Evolutionary conservation across 805 yeast genomes (phyloP), one percentile per base, ranked within the genome.

Genomic region (Wilhelminamyces savonicus): DNA sequence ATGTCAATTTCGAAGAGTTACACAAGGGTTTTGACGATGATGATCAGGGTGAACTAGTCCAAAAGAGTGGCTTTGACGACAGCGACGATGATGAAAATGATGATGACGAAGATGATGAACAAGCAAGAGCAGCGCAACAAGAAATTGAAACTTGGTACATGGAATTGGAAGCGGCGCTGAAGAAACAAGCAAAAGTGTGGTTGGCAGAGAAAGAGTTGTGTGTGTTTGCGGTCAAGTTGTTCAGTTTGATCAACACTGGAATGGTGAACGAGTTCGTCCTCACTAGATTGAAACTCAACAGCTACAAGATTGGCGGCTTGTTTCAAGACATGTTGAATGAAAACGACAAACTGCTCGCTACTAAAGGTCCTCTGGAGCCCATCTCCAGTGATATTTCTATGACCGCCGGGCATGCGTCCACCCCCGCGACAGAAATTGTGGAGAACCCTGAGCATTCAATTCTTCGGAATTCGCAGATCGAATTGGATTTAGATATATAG

Each of bases 201-300:
- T 43, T 35, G 8, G 43, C 50, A 7, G 75, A 69, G 34, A 57
- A 54, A 30, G 60, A 52, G 7, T 43, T 72, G 13, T 62, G 71
- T 36, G 59, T 66, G 12, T 62, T 44, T 30, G 49, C 66, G 0
- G 48, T 65, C 16, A 69, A 69, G 36, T 31, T 72, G 23, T 40
- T 57, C 12, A 47, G 54, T 5, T 49, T 73, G 23, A 32, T 49
- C 10, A 53, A 57, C 13, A 34, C 58, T 7, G 59, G 56, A 0
- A 46, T 67, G 33, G 43, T 65, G 3, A 46, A 50, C 14, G 40
- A 38, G 1, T 40, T 27, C 3, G 32, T 59, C 3, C 31, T 36
- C 5, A 34, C 43, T 5, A 52, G 78, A 40, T 30, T 72, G 5
- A 37, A 37, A 16, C 46, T 68, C 28, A 72, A 72, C 41, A 21